A percentile compares a stretch with the other conserved stretches of the same genome.
phyloP scores from a whole-genome alignment of 169 alveolate genomes.

The Neospora caninum region DNA sequence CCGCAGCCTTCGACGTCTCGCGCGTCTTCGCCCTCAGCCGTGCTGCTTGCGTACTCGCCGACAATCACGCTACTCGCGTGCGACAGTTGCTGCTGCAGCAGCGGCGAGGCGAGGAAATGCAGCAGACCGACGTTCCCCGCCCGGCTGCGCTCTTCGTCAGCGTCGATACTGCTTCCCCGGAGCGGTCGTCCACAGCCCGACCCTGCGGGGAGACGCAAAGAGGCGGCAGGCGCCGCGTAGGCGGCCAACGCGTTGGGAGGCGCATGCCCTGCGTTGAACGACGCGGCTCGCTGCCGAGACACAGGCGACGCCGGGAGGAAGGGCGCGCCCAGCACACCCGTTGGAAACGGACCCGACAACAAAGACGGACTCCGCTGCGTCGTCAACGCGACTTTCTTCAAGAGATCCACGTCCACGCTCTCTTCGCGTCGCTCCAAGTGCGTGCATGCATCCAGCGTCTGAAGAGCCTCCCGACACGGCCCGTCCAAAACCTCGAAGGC shows the following conservation, averaged over 20 bases:
- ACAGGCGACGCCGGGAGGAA: too few species aligned
- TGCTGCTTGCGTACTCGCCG: conserved; percentile 1
- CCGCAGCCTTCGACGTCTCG: too few species aligned
- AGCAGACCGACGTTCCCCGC: neutral
- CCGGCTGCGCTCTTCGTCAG: neutral
- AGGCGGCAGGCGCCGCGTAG: too few species aligned
- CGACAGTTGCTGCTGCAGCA: neutral
- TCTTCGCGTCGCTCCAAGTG: neutral
- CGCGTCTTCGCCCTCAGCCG: neutral
- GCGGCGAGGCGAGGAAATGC: neutral
- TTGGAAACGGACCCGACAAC: too few species aligned
- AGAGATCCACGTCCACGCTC: neutral
- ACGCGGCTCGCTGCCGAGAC: too few species aligned
- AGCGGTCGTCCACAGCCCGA: too few species aligned
- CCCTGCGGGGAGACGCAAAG: too few species aligned
- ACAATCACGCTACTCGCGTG: neutral
- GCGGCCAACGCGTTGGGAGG: too few species aligned
- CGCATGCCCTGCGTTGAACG: too few species aligned
- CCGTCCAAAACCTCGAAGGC: neutral
- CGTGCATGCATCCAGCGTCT: neutral
- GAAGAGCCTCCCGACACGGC: conserved; percentile 5
- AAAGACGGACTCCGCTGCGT: neutral
- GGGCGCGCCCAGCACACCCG: too few species aligned
- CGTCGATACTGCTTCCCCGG: neutral
- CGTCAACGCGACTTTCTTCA: neutral